Evolutionary conservation across 2,329 filamentous ascomycete species (phyloP), one percentile per base, ranked within the genome.

Genomic region (Xylaria hypoxylon): DNA sequence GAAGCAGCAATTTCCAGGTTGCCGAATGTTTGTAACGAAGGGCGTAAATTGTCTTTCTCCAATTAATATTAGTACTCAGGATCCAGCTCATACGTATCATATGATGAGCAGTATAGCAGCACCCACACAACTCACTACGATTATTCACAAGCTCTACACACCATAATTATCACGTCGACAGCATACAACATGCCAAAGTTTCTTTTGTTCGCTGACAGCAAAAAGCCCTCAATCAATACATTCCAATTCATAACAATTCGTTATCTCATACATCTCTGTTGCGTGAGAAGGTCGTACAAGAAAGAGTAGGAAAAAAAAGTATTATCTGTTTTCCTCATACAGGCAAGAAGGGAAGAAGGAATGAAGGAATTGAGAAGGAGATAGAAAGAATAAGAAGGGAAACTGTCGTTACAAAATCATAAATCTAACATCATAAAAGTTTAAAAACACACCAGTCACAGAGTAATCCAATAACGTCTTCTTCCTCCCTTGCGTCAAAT

Each of bases 181-280:
- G 31, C 31, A 7, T 10, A 33, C 7, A 10, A 33, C 31, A 10
- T 33, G 31, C 31, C 7, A 33, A 8, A 33, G 6, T 38, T n/a
- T 42, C 24, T 13, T 28, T 56, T 4, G 17, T 26, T 33, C 42
- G 15, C 19, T 19, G 44, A 44, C 26, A 22, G 10, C 11, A 10
- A 47, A 47, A 26, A n/a, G 5, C 1, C 15, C 13, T 13, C 5
- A n/a, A 28, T 42, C 11, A 56, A 56, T 48, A 35, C 26, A 44
- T 59, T 44, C 45, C 57, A 19, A 59, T 31, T 58, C 55, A 35
- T 67, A 22, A 57, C 3, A 47, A 24, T 42, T 65, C 65, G 26
- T 65, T 53, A 61, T 52, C 51, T 48, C 3, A 64, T 67, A 67
- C 65, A 67, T 52, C 13, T 38, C 26, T 28, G 26, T 52, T 10